These are phyloP conservation scores for Ocimum tenuiflorum DNA, from an alignment of 257 asterid genomes.

Conservation along the genomic window DNA sequence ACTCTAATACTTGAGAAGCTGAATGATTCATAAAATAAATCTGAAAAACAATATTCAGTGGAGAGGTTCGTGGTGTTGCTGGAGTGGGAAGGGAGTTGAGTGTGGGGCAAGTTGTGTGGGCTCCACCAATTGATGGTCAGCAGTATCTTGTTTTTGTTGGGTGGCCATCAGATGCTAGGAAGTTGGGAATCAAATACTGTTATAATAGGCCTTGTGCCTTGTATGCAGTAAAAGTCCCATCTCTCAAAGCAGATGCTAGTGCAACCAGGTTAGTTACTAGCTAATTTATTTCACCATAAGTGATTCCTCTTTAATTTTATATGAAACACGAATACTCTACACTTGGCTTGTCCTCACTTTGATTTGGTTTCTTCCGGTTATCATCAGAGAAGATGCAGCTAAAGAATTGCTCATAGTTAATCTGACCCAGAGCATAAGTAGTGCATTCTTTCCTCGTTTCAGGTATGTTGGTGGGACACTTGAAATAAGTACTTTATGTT, in stretches of 20 bases:
- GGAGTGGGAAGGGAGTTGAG: slow-evolving; percentile 58
- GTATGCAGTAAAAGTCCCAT: slow-evolving; percentile 66
- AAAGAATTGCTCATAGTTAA: slow-evolving; percentile 34
- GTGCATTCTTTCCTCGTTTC: slow-evolving; percentile 82
- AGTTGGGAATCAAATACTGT: slow-evolving; percentile 78
- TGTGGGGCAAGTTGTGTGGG: slow-evolving; percentile 92
- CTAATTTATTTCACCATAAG: neutral
- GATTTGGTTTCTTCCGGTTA: slow-evolving; percentile 11
- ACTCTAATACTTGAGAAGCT: neutral
- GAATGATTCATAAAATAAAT: slow-evolving; percentile 12
- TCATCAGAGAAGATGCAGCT: slow-evolving; percentile 38
- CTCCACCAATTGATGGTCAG: slow-evolving; percentile 47
- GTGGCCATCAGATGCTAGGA: slow-evolving; percentile 81
- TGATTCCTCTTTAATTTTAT: neutral
- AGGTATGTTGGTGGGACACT: slow-evolving; percentile 35
- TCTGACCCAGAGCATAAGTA: slow-evolving; percentile 59
- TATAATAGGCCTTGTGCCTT: slow-evolving; percentile 79
- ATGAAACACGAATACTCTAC: neutral
- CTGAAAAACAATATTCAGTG: slow-evolving; percentile 47
- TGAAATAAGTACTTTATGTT: neutral
- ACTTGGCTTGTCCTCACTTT: slow-evolving; percentile 19
- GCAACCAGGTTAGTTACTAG: slow-evolving; percentile 29
- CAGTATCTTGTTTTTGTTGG: slow-evolving; percentile 70
- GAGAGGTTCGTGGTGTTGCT: slow-evolving; percentile 53
- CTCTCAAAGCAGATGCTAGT: slow-evolving; percentile 35